Base-by-base conservation (phyloP, 2,329 filamentous ascomycete genomes). In the Claviceps pusilla region DNA sequence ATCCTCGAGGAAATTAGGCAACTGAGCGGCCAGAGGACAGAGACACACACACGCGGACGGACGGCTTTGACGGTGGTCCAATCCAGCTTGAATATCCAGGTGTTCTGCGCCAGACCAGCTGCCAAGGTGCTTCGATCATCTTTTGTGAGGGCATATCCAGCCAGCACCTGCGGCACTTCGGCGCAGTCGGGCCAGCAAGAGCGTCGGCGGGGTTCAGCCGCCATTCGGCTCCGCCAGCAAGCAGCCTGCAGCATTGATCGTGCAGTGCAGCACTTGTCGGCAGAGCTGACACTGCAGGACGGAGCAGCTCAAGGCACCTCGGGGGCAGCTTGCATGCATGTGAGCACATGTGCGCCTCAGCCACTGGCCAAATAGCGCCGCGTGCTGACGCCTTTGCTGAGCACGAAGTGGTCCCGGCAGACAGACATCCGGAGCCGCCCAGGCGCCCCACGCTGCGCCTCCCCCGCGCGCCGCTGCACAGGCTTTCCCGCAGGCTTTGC, bases 361-460 rank as follows among this genome's bases (percentile, higher is more conserved):
- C 14, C 14, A 41, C 39, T n/a, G 39, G 16, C 39, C 14, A 41
- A n/a, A 16, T 5, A n/a, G 39, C 16, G 47, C 31, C 10, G 41
- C 28, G 29, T 47, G 49, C 49, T 56, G 49, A 54, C 52, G 52
- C 42, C 24, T 24, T 24, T 54, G 55, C 48, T 33, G 35, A 48
- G 52, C 52, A 54, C 55, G 52, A 46, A 52, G 11, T 39, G 37
- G 37, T 39, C 37, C 49, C 50, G 45, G 52, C 24, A 24, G 24
- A 2, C 24, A 24, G 24, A 24, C 24, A 24, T 24, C 24, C 24
- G 24, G 24, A 24, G 24, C 24, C 24, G 24, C 24, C 42, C 52
- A 51, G 45, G 49, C 39, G 48, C 37, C 55, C 55, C 55, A 43
- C 51, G 33, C 19, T n/a, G 39, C 31, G 31, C 31, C 31, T 33